Percentiles rank a stretch among this genome's conserved stretches.
phyloP scores from a whole-genome alignment of 2,329 filamentous ascomycete species.

The Fusarium sororula region DNA sequence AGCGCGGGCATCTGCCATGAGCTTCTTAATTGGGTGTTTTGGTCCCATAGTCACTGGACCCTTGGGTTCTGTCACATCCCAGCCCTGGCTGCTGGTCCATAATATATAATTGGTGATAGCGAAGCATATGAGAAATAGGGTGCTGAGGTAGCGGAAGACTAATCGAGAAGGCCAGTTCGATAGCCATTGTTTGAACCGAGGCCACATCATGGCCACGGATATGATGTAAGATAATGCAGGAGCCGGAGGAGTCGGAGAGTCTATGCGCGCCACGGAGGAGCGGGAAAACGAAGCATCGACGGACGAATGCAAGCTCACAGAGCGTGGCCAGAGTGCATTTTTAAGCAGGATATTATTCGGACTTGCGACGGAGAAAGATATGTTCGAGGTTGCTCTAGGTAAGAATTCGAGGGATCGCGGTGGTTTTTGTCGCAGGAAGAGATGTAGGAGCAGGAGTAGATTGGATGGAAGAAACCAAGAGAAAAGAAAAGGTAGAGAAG shows the following conservation, averaged over 20 bases:
- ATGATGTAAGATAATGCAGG: conserved; percentile 18
- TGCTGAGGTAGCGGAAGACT: conserved; percentile 43
- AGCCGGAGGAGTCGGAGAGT: conserved; percentile 23
- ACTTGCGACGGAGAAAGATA: conserved; percentile 11
- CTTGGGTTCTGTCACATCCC: conserved; percentile 39
- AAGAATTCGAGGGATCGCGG: conserved; percentile 22
- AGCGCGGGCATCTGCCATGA: conserved; percentile 58
- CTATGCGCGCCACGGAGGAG: conserved; percentile 38
- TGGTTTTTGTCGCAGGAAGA: neutral
- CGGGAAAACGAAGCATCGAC: conserved; percentile 38
- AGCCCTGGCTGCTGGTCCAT: conserved; percentile 43
- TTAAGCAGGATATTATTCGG: conserved; percentile 21
- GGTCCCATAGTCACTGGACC: conserved; percentile 36
- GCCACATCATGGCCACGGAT: conserved; percentile 37
- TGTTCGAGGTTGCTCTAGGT: conserved; percentile 14
- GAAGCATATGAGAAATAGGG: conserved; percentile 38
- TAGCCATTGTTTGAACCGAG: conserved; percentile 40
- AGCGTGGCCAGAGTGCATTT: conserved; percentile 31
- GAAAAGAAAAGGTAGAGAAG: neutral
- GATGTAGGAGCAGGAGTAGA: neutral
- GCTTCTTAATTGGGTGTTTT: conserved; percentile 60
- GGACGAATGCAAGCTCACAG: conserved; percentile 26
- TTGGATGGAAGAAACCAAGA: neutral
- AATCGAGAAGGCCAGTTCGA: conserved; percentile 43
- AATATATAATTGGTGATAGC: conserved; percentile 45